Base-by-base conservation (phyloP, 2,329 filamentous ascomycete species). In the Clonostachys byssicola region DNA sequence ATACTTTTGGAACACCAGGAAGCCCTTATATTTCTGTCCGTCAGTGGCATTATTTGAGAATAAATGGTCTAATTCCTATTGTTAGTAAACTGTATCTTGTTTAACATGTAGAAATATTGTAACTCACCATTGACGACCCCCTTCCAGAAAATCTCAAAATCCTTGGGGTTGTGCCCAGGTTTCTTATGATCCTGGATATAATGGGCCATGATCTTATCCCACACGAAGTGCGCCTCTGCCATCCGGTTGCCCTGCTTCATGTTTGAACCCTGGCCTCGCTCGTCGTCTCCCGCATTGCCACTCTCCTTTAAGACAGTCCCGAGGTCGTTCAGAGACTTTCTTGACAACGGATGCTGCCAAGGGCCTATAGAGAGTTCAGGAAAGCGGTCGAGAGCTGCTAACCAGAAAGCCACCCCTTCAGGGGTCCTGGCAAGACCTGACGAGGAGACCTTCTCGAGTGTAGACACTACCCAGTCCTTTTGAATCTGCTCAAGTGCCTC, bases 21-120 rank as follows among this genome's bases (percentile, higher is more conserved):
- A 92, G 0, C 94, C 94, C 65, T 90, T 91, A 59, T 89, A 90
- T 66, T 96, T 97, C 47, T 95, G 87, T 56, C 92, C 89, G 40
- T 92, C 84, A 2, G 91, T 95, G 8, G 92, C 86, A 12, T 80
- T 83, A 48, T 86, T 81, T 6, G 89, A 86, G 62, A 97, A 96
- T 5, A 96, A 76, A 9, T 88, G 86, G 61, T 92, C 88, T 92
- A 52, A 1, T 30, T 30, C 23, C 42, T 3, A 40, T 43, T 38
- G 56, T 65, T 52, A 71, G 56, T 40, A 30, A 20, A 6, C n/a
- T 30, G 8, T 3, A 30, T 10, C 9, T 30, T 30, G 23, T 30
- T 16, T 14, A 33, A 10, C 3, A 30, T 6, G 23, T 9, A 30
- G 23, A 10, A 10, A 10, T 9, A 3, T 30, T 30, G 23, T 18